Evolutionary conservation across 2,329 filamentous ascomycete species (phyloP).

Genomic region (Graphium sp.): DNA sequence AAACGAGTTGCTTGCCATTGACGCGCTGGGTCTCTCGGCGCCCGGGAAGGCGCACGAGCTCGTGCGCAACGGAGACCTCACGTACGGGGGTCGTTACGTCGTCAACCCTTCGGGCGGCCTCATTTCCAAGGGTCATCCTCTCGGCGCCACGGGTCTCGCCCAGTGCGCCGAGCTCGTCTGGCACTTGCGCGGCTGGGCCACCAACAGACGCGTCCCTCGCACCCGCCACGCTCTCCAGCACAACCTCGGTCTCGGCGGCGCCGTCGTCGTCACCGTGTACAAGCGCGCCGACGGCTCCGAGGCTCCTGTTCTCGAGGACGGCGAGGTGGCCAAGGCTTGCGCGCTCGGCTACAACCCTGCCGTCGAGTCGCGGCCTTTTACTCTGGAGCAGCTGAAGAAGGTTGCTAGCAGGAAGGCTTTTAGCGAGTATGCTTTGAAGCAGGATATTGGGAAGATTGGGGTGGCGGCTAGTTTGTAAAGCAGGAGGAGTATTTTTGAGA

Average conservation of each 20-base stretch:
- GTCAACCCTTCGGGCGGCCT: conserved; percentile 90
- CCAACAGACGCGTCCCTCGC: conserved; percentile 57
- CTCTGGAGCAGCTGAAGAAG: conserved; percentile 52
- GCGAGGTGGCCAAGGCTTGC: conserved; percentile 46
- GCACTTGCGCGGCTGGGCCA: conserved; percentile 92
- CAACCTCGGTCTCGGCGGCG: conserved; percentile 82
- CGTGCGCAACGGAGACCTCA: conserved; percentile 75
- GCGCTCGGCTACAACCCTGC: conserved; percentile 84
- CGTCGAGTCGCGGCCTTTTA: conserved; percentile 77
- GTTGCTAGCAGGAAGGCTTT: conserved; percentile 50
- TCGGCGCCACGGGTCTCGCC: conserved; percentile 86
- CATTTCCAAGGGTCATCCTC: conserved; percentile 89
- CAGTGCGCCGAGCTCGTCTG: conserved; percentile 92
- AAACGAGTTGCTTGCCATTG: conserved; percentile 84
- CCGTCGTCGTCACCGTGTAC: conserved; percentile 81
- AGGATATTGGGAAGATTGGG: too few species aligned
- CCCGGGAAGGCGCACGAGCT: conserved; percentile 83
- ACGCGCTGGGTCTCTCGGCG: conserved; percentile 64
- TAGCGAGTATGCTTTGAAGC: conserved; percentile 64
- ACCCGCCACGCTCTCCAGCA: conserved; percentile 73
- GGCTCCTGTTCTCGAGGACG: conserved; percentile 41
- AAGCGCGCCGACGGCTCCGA: conserved; percentile 61
- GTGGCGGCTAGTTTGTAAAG: too few species aligned
- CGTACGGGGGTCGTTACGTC: conserved; percentile 69
- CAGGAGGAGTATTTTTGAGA: too few species aligned